Percentiles rank a stretch among this genome's conserved stretches.
phyloP scores from a whole-genome alignment of 495 filamentous ascomycete genomes.

The Podospora pseudoanserina region DNA sequence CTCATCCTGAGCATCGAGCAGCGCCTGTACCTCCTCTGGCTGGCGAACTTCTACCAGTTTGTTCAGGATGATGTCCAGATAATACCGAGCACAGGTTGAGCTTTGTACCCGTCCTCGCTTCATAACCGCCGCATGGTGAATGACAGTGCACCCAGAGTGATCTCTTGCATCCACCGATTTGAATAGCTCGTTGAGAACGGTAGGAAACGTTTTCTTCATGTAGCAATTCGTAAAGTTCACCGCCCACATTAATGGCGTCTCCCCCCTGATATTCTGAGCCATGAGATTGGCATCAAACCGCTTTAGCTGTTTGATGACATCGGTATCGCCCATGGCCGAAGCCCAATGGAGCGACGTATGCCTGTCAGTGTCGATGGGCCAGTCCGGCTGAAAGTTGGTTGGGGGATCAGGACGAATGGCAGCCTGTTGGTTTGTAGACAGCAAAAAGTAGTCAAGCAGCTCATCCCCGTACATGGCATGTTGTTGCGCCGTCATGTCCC shows the following conservation, averaged over 20 bases:
- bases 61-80: slow-evolving; percentile 85
- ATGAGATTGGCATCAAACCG: slow-evolving; percentile 67
- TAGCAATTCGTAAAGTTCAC: slow-evolving; percentile 95
- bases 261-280: slow-evolving; percentile 69
- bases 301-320: slow-evolving; percentile 81
- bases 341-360: slow-evolving; percentile 96
- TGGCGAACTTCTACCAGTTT: slow-evolving; percentile 67
- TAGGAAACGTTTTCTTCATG: slow-evolving; percentile 81
- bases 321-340: slow-evolving; percentile 93
- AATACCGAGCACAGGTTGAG: slow-evolving; percentile 81
- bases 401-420: slow-evolving; percentile 74
- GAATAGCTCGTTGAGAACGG: slow-evolving; percentile 72
- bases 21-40: slow-evolving; percentile 62
- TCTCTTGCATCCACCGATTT: slow-evolving; percentile 73
- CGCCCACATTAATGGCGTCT: slow-evolving; percentile 91
- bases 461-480: slow-evolving; percentile 88
- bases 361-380: slow-evolving; percentile 79
- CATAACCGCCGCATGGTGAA: slow-evolving; percentile 87
- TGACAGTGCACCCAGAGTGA: slow-evolving; percentile 73
- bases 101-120: slow-evolving; percentile 70
- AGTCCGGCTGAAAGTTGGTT: slow-evolving; percentile 76
- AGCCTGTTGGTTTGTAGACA: slow-evolving; percentile 64
- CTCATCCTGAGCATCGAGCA: slow-evolving; percentile 71
- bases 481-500: slow-evolving; percentile 69
- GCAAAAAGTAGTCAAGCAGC: slow-evolving; percentile 91